These are phyloP conservation scores for Thalassiosira exigua DNA, from an alignment of 352 stramenopile species.

Conservation along the genomic window DNA sequence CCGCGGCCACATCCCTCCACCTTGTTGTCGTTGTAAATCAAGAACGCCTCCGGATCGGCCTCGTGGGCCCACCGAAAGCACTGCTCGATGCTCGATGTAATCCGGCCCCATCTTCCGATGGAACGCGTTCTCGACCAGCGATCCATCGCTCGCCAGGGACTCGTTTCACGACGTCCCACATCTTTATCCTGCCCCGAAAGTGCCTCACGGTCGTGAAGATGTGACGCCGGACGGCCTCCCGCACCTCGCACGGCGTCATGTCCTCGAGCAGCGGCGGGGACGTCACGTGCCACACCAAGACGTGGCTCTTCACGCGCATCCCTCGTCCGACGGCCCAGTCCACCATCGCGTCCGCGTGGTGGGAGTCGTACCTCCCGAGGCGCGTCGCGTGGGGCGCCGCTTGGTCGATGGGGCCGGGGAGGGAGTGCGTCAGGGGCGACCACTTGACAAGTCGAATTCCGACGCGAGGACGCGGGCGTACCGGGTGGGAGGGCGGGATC, in stretches of 20 bases:
- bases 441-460: slow-evolving; percentile 88
- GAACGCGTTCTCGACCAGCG: slow-evolving; percentile 86
- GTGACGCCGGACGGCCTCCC: slow-evolving; percentile 72
- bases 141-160: slow-evolving; percentile 76
- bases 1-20: slow-evolving; percentile 78
- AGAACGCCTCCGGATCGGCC: slow-evolving; percentile 73
- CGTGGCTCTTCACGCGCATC: slow-evolving; percentile 86
- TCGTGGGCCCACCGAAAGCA: slow-evolving; percentile 87
- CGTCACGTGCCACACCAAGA: slow-evolving; percentile 86
- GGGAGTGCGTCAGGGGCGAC: slow-evolving; percentile 63
- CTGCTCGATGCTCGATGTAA: slow-evolving; percentile 86
- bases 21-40: slow-evolving; percentile 87
- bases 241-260: slow-evolving; percentile 65
- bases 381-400: slow-evolving; percentile 40
- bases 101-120: slow-evolving; percentile 81
- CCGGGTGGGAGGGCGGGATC: slow-evolving; percentile 21
- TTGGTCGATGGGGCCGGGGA: slow-evolving; percentile 63
- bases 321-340: slow-evolving; percentile 77
- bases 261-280: slow-evolving; percentile 74
- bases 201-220: slow-evolving; percentile 86
- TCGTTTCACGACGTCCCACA: slow-evolving; percentile 88
- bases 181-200: slow-evolving; percentile 78
- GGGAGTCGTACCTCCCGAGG: slow-evolving; percentile 85
- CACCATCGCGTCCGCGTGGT: slow-evolving; percentile 81
- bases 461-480: slow-evolving; percentile 66